These are phyloP conservation scores for Diophrys appendiculata DNA, from an alignment of 73 alveolate species.

Conservation along the genomic window DNA sequence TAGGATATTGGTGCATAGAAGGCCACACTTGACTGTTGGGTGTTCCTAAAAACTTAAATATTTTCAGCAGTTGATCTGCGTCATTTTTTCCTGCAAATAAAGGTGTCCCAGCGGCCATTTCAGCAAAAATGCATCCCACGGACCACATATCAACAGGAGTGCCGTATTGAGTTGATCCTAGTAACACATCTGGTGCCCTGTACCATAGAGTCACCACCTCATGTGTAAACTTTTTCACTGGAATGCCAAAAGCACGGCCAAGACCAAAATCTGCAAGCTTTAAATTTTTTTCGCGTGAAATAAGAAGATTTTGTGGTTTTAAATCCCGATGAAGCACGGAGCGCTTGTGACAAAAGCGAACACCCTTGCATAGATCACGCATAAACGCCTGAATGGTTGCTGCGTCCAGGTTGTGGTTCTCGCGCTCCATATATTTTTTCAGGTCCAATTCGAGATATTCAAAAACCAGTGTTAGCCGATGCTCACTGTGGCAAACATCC, in stretches of 20 bases:
- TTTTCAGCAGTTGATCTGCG: slow-evolving; percentile 74
- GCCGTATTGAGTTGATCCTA: slow-evolving; percentile 68
- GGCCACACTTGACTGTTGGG: slow-evolving; percentile 90
- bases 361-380: too few relatives aligned
- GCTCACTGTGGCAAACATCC: slow-evolving; percentile 59
- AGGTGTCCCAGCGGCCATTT: slow-evolving; percentile 90
- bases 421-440: too few relatives aligned
- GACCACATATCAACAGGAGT: slow-evolving; percentile 93
- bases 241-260: slow-evolving; percentile 88
- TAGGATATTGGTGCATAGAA: neutral
- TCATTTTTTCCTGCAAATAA: slow-evolving; percentile 86
- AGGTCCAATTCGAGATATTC: slow-evolving; percentile 70
- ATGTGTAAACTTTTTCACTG: slow-evolving; percentile 86
- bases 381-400: too few relatives aligned
- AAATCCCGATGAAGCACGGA: slow-evolving; percentile 42
- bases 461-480: slow-evolving; percentile 63
- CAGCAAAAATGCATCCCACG: slow-evolving; percentile 93
- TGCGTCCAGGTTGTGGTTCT: too few relatives aligned
- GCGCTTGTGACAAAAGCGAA: too few relatives aligned
- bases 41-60: slow-evolving; percentile 86
- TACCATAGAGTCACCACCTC: slow-evolving; percentile 96
- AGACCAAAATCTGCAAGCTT: slow-evolving; percentile 94
- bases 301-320: slow-evolving; percentile 32
- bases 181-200: slow-evolving; percentile 93
- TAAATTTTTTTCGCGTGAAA: slow-evolving; percentile 11